Evolutionary conservation across 768 basidiomycete genomes (phyloP), one percentile per base, ranked within the genome.

Genomic region (Auriscalpium vulgare): DNA sequence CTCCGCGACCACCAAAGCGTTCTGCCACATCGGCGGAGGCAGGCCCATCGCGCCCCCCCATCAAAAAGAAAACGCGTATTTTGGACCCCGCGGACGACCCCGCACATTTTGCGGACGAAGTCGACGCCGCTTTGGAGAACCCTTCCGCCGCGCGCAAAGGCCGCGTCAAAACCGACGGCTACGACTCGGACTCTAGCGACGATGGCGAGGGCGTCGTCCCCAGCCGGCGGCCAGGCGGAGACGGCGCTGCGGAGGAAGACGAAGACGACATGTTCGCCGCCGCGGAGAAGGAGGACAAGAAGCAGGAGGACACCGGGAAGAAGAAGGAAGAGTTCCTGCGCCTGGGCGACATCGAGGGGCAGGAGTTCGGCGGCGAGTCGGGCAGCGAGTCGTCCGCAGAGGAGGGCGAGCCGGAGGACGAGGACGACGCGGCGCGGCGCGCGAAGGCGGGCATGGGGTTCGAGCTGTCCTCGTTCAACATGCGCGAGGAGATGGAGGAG

Each of bases 401-500:
- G 0, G 76, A 74, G 36, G 78, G 74, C 65, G 81, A 77, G 54
- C 75, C 73, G 7, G 75, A 74, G 59, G 81, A 93, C 65, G 88
- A 94, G 65, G 88, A 93, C 67, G 88, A 88, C 51, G 83, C 78
- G n/a, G 79, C 80, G 64, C 80, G 85, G 63, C 73, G 78, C 66
- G 84, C 80, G 73, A 91, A 90, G 69, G 83, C 77, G 40, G 88
- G 87, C 11, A 97, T 99, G 95, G 97, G 95, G 2, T 95, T 74
- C 71, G 88, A 95, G 66, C 63, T 99, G 10, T 94, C 90, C 4
- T 89, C 91, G 29, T 99, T 99, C 83, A 95, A 99, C 70, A 98
- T 99, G 95, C 87, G 94, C 60, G 88, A 91, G 64, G 97, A 99
- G 78, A 95, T 98, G 88, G 87, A 92, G 66, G 95, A 98, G 72